Evolutionary conservation across 768 basidiomycete species (phyloP).

Genomic region (Lactarius tabidus): DNA sequence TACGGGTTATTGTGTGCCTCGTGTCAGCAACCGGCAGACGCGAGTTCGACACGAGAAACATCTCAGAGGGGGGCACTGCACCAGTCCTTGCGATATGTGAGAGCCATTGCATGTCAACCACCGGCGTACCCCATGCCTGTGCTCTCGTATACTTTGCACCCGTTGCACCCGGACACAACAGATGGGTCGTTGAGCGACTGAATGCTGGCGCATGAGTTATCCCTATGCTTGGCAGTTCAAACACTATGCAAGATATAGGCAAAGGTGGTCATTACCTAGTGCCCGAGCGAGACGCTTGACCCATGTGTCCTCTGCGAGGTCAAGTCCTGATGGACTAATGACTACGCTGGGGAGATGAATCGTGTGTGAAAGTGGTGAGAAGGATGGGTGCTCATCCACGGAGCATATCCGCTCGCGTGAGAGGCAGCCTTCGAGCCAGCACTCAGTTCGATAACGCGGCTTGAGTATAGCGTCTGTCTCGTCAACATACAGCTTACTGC

Average conservation of each 20-base stretch:
- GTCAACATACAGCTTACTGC: conserved; percentile 59
- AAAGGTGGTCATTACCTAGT: conserved; percentile 45
- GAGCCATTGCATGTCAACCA: conserved; percentile 72
- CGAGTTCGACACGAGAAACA: conserved; percentile 31
- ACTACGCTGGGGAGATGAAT: conserved; percentile 59
- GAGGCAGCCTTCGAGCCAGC: conserved; percentile 88
- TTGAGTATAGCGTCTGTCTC: conserved; percentile 48
- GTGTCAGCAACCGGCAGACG: conserved; percentile 29
- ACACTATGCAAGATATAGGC: neutral
- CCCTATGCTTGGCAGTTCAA: conserved; percentile 36
- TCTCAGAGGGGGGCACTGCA: conserved; percentile 36
- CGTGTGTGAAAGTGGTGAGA: conserved; percentile 56
- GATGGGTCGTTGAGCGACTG: conserved; percentile 68
- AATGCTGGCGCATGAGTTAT: conserved; percentile 54
- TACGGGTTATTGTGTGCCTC: neutral
- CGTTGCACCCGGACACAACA: conserved; percentile 66
- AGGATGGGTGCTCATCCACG: conserved; percentile 64
- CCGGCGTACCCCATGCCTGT: conserved; percentile 68
- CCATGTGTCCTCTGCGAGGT: conserved; percentile 63
- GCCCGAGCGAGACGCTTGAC: conserved; percentile 62
- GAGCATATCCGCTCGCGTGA: conserved; percentile 68
- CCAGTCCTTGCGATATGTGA: conserved; percentile 53
- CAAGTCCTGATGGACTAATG: conserved; percentile 73
- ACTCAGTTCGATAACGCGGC: conserved; percentile 77
- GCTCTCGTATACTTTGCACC: conserved; percentile 82